Evolutionary conservation across 179 eudicot genomes (phyloP).

Genomic region (Silene coronaria): DNA sequence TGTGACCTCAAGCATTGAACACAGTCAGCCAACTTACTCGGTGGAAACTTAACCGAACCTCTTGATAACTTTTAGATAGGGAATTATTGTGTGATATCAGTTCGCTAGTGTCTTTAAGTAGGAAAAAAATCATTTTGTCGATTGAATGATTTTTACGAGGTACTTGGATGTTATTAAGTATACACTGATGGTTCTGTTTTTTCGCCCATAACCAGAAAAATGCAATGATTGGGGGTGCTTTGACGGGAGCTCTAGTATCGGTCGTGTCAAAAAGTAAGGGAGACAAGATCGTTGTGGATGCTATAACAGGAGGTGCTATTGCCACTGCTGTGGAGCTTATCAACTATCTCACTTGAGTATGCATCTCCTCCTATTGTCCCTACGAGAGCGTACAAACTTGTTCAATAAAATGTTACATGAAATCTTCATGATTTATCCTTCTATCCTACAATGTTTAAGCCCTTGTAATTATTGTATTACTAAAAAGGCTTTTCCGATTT

Average conservation of each 20-base stretch:
- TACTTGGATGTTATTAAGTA: too few species aligned
- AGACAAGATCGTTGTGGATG: conserved; percentile 65
- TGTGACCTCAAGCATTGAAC: too few species aligned
- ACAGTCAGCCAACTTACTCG: too few species aligned
- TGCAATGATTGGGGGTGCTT: conserved; percentile 67
- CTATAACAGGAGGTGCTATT: conserved; percentile 76
- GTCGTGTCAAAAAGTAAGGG: conserved; percentile 41
- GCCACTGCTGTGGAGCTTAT: conserved; percentile 82
- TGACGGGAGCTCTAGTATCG: conserved; percentile 74
- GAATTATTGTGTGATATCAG: background rate
- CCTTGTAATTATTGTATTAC: background rate
- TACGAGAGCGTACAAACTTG: background rate
- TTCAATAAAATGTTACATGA: background rate
- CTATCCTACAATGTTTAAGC: background rate
- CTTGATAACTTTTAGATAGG: background rate
- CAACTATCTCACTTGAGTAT: conserved; percentile 40
- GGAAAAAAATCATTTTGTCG: background rate
- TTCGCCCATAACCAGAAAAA: conserved; percentile 51
- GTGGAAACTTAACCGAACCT: background rate
- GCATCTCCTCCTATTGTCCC: background rate
- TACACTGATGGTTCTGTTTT: background rate
- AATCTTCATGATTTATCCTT: background rate
- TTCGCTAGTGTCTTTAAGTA: background rate
- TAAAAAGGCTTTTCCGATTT: background rate
- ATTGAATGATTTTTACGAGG: background rate